A percentile compares a stretch with the other conserved stretches of the same genome.
Conservation (phyloP, 345 rosid species). For the Kernera saxatilis region DNA sequence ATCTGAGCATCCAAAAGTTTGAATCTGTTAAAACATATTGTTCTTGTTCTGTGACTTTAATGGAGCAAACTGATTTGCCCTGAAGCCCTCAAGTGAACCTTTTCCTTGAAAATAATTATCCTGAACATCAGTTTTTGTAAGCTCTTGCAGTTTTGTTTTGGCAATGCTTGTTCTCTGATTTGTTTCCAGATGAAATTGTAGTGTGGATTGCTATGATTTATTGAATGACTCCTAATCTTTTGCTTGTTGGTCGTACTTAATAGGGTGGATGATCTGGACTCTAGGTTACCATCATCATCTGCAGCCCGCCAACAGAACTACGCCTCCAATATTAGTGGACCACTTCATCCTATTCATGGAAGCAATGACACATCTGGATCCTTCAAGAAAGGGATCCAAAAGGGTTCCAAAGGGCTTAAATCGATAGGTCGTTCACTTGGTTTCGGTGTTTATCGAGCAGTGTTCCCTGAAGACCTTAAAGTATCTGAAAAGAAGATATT, state of each 20-base stretch:
- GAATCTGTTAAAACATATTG: background rate
- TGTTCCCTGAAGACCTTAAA: slow-evolving; percentile 95
- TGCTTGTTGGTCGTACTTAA: background rate
- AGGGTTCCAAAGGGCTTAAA: slow-evolving; percentile 85
- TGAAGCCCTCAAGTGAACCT: background rate
- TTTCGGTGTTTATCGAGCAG: slow-evolving; percentile 87
- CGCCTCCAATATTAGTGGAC: slow-evolving; percentile 57
- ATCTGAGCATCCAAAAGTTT: background rate
- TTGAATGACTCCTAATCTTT: background rate
- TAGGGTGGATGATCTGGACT: slow-evolving; percentile 91
- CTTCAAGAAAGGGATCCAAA: slow-evolving; percentile 71
- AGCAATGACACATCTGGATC: slow-evolving; percentile 54
- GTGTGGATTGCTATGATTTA: background rate
- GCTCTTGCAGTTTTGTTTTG: background rate
- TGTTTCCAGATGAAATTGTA: background rate
- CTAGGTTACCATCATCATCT: slow-evolving; percentile 66
- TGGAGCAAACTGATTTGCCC: background rate
- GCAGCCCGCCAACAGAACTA: slow-evolving; percentile 52
- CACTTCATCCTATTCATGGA: slow-evolving; percentile 42
- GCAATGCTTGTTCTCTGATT: background rate
- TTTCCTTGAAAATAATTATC: background rate
- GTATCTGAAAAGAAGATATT: slow-evolving; percentile 77
- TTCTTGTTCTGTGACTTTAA: background rate
- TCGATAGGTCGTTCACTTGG: slow-evolving; percentile 93
- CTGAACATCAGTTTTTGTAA: background rate